Conservation (phyloP, 169 alveolate genomes). For the Plasmodium coatneyi region DNA sequence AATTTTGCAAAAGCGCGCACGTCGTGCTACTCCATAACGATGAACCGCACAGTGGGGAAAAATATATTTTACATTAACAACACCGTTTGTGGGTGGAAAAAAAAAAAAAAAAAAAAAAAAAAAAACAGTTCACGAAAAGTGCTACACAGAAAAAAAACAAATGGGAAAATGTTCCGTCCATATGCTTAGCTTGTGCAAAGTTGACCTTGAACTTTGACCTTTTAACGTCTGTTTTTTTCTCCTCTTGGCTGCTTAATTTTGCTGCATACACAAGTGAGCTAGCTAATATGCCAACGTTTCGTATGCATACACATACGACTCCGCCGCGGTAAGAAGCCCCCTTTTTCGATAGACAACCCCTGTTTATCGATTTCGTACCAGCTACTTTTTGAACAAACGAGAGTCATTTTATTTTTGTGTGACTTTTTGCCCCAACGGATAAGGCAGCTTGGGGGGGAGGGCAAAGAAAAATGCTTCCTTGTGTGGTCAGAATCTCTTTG, state of each 20-base stretch:
- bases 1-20: not conserved
- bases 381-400: not conserved
- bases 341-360: not conserved
- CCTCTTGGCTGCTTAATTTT: not conserved
- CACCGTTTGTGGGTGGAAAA: not conserved
- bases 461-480: not conserved
- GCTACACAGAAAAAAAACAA: not conserved
- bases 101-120: not conserved
- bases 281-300: not conserved
- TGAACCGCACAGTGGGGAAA: not conserved
- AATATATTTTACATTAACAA: not conserved
- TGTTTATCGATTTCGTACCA: not conserved
- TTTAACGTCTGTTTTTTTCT: not conserved
- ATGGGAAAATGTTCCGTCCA: not conserved
- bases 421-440: not conserved
- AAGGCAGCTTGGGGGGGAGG: not conserved
- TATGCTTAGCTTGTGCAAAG: not conserved
- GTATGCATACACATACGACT: not conserved
- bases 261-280: not conserved
- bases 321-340: not conserved
- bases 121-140: not conserved
- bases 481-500: not conserved
- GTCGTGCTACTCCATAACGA: not conserved
- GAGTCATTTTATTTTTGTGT: not conserved
- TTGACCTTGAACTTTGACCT: not conserved